Base-by-base conservation (phyloP, 2,329 filamentous ascomycete species). In the Sporothrix pseudoabietina region DNA sequence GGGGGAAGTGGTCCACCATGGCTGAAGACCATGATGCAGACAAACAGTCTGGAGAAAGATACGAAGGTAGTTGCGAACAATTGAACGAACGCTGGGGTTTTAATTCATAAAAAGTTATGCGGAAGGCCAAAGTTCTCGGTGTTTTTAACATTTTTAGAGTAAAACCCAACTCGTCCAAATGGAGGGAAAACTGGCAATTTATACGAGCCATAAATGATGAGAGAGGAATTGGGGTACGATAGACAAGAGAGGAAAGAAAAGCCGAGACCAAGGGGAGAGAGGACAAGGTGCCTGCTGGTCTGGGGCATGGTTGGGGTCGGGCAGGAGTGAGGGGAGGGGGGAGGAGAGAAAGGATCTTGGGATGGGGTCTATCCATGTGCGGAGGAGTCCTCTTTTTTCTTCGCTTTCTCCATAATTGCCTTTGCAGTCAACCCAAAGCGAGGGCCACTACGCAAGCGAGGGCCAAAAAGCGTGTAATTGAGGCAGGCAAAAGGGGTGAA, bases 291-390 rank as follows among this genome's bases (percentile, higher is more conserved):
- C 12, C 26, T 32, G 55, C 26, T 14, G 55, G 54, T 32, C 26
- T 26, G 54, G 26, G 54, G 26, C 54, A 12, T 57, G 26, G 54
- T 57, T 57, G 54, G 54, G 54, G 55, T 57, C 26, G 52, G 5
- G 52, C n/a, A 54, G n/a, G 52, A 22, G 52, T 1, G 52, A 54
- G 52, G 26, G 55, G 55, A 12, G 22, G 54, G 14, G 54, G 55
- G 7, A 22, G 19, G 49, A 54, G 19, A 22, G 4, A 57, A 57
- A 32, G 26, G 55, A 32, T 57, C 26, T 30, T 57, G 55, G 55
- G 55, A 32, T 57, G 55, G 55, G 55, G 55, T 32, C 55, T 26
- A 57, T 57, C 55, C 55, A 32, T 68, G 63, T 44, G 39, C 44
- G n/a, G 22, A 44, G 44, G 12, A 49, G 22, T 68, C 22, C 30